Evolutionary conservation across 768 basidiomycete species (phyloP).

Genomic region (Hypholoma fasciculare): DNA sequence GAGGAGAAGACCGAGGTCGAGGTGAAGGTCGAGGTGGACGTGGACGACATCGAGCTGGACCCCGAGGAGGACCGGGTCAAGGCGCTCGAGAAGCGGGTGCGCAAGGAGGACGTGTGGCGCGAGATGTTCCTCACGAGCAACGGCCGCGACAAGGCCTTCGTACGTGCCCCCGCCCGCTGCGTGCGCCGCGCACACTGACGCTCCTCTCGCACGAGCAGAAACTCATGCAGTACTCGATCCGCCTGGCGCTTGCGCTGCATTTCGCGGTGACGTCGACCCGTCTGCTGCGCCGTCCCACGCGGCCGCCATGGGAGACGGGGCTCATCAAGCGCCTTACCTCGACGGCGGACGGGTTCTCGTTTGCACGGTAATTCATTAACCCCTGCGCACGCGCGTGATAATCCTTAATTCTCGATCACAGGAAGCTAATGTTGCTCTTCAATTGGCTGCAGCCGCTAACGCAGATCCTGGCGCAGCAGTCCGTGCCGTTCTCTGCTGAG

Average conservation of each 20-base stretch:
- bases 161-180: slow-evolving; percentile 33
- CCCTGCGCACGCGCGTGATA: slow-evolving; percentile 1
- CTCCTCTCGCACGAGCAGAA: slow-evolving; percentile 47
- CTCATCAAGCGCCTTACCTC: slow-evolving; percentile 61
- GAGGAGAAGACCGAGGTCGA: slow-evolving; percentile 43
- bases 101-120: slow-evolving; percentile 72
- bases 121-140: slow-evolving; percentile 77
- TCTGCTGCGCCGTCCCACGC: slow-evolving; percentile 46
- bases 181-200: background rate
- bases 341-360: slow-evolving; percentile 68
- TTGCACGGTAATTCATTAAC: slow-evolving; percentile 55
- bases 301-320: slow-evolving; percentile 54
- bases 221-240: slow-evolving; percentile 83
- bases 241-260: slow-evolving; percentile 74
- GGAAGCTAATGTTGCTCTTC: slow-evolving; percentile 80
- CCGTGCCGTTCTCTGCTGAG: slow-evolving; percentile 59
- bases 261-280: slow-evolving; percentile 44
- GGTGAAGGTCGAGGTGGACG: slow-evolving; percentile 31
- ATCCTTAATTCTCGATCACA: slow-evolving; percentile 26
- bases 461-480: slow-evolving; percentile 68
- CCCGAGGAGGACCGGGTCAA: slow-evolving; percentile 48
- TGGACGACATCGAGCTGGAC: slow-evolving; percentile 48
- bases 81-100: slow-evolving; percentile 46
- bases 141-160: slow-evolving; percentile 85
- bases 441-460: slow-evolving; percentile 83